Evolutionary conservation across 768 basidiomycete species (phyloP).

Genomic region (Cystobasidium onofrii): DNA sequence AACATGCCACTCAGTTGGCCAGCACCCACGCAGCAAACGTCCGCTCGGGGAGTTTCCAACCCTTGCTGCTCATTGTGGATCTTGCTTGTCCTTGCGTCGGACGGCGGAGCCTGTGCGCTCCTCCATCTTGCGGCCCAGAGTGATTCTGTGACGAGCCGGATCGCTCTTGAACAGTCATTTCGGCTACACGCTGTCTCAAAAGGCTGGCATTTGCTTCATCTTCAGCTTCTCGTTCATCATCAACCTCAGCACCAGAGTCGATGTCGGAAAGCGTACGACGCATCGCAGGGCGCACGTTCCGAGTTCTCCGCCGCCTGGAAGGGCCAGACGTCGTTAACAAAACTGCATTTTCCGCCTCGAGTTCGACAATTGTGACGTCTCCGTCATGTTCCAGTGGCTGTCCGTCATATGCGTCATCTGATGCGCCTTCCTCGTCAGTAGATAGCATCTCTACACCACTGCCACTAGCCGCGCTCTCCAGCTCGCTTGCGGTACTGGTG

Average conservation of each 20-base stretch:
- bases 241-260: slow-evolving; percentile 13
- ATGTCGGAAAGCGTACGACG: not conserved
- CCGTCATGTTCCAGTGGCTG: not conserved
- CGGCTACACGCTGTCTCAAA: not conserved
- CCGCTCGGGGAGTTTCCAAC: not conserved
- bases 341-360: not conserved
- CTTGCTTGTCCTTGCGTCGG: no score
- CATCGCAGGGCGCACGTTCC: not conserved
- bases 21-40: not conserved
- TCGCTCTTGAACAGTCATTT: not conserved
- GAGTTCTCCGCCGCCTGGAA: not conserved
- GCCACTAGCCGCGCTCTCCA: not conserved
- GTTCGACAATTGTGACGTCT: not conserved
- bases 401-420: not conserved
- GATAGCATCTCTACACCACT: not conserved
- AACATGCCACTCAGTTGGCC: not conserved
- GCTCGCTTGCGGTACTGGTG: not conserved
- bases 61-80: not conserved
- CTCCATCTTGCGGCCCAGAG: not conserved
- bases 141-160: not conserved
- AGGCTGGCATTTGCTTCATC: not conserved
- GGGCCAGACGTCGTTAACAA: not conserved
- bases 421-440: not conserved
- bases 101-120: no score
- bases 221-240: not conserved